Percentiles rank a stretch among this genome's conserved stretches.
Conservation (phyloP, 2,329 filamentous ascomycete species). For the Phyllosticta paracitricarpa region DNA sequence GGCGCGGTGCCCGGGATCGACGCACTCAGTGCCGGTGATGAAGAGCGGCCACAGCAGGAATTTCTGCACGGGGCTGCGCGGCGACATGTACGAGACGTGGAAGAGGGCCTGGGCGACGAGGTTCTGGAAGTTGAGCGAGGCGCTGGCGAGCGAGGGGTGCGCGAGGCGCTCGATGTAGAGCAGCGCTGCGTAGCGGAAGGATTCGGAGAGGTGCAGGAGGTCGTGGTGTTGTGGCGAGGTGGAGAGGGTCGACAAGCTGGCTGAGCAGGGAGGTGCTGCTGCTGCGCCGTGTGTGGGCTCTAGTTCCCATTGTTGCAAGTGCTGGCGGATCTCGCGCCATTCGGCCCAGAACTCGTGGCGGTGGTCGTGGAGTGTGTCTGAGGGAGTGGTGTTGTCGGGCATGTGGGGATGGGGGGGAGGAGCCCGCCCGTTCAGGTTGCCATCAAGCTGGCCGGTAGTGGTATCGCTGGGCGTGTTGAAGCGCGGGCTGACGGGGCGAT, state of each 20-base stretch:
- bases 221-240: conserved; percentile 52
- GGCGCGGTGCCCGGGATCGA: conserved; percentile 67
- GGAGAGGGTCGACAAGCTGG: conserved; percentile 16
- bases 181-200: conserved; percentile 80
- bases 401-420: conserved; percentile 35
- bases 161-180: conserved; percentile 85
- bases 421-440: conserved; percentile 57
- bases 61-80: conserved; percentile 65
- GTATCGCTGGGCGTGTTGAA: conserved; percentile 28
- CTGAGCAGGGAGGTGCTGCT: conserved; percentile 8
- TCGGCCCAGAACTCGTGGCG: conserved; percentile 64
- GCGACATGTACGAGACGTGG: conserved; percentile 70
- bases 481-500: conserved; percentile 35
- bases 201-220: conserved; percentile 73
- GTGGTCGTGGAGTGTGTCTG: conserved; percentile 44
- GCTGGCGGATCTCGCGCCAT: conserved; percentile 69
- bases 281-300: conserved; percentile 38
- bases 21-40: conserved; percentile 79
- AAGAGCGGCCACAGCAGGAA: conserved; percentile 92
- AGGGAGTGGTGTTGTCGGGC: conserved; percentile 25
- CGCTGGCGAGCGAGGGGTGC: conserved; percentile 61
- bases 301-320: conserved; percentile 75
- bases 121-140: conserved; percentile 69
- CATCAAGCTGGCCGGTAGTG: conserved; percentile 53
- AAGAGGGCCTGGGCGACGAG: conserved; percentile 73